Conservation (phyloP, 768 basidiomycete species). For the Chalciporus chontae region DNA sequence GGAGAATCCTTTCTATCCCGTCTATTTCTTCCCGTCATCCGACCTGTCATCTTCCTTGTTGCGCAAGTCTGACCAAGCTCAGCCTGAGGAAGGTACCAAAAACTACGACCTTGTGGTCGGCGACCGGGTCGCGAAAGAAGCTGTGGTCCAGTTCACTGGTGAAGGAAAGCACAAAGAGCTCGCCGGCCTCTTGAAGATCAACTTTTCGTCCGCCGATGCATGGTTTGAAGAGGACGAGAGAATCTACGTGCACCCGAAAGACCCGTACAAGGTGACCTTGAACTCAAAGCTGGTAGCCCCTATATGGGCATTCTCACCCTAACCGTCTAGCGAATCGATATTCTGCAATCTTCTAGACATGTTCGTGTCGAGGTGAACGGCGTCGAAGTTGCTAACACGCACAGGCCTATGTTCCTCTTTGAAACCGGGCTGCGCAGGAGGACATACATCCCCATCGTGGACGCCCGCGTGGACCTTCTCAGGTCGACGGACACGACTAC, state of each 20-base stretch:
- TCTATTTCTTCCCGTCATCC: slow-evolving; percentile 48
- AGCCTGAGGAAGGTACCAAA: slow-evolving; percentile 30
- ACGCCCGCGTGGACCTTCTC: slow-evolving; percentile 50
- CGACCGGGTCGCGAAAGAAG: slow-evolving; percentile 35
- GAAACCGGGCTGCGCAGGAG: slow-evolving; percentile 56
- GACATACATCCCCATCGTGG: slow-evolving; percentile 58
- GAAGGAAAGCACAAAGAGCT: slow-evolving; percentile 35
- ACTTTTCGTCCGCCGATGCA: slow-evolving; percentile 48
- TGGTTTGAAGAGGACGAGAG: slow-evolving; percentile 73
- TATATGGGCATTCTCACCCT: neutral
- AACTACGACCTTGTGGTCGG: slow-evolving; percentile 48
- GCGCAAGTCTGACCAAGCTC: slow-evolving; percentile 24
- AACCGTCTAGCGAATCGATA: slow-evolving; percentile 52
- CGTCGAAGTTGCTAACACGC: slow-evolving; percentile 60
- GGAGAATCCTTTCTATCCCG: slow-evolving; percentile 51
- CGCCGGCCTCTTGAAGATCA: slow-evolving; percentile 46
- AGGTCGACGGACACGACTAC: slow-evolving; percentile 43
- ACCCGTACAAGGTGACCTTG: slow-evolving; percentile 59
- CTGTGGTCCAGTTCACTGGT: slow-evolving; percentile 33
- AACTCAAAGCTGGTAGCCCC: neutral
- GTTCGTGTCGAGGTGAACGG: slow-evolving; percentile 58
- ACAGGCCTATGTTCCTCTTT: slow-evolving; percentile 49
- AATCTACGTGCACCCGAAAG: slow-evolving; percentile 58
- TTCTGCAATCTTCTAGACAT: slow-evolving; percentile 57
- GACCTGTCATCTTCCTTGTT: slow-evolving; percentile 46